Evolutionary conservation across 345 rosid species (phyloP), one percentile per base, ranked within the genome.

Genomic region (Euphorbia tirucalli): DNA sequence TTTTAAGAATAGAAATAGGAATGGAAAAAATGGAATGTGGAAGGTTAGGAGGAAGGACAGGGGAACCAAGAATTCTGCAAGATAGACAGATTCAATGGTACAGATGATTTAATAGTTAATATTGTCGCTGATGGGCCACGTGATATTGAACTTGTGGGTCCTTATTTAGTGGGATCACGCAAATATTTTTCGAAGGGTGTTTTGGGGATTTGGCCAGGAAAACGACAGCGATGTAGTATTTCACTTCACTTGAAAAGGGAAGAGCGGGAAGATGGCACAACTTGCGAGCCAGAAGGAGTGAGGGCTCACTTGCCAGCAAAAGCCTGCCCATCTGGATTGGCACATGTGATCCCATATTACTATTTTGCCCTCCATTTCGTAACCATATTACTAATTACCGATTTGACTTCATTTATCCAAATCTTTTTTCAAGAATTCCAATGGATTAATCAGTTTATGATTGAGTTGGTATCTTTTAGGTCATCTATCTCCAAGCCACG

Each of bases 281-380:
- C 69, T 82, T 76, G 81, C 77, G 74, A 73, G 48, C 69, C 44
- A 73, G 19, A 28, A 7, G 19, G 54, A 25, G 39, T 25, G 65
- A 41, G 44, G 21, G n/a, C 31, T 63, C 50, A 52, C 65, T 27
- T 62, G 66, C 71, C 79, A 74, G 71, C 81, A 66, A 81, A 85
- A 79, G 85, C 81, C 83, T 77, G 89, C 71, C 44, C 71, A 25
- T 78, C 89, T 83, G 85, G 77, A 78, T 55, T 32, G 74, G 73
- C 85, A 78, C 83, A 84, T 80, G 87, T 15, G 71, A 60, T 27
- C 13, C 39, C 39, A 3, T 35, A 6, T 64, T 31, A 68, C 78
- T 56, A 11, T 14, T 52, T 8, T 21, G 21, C 32, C 30, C 61
- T 43, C 16, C 30, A 25, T 11, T 0, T 61, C 46, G 7, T 32